Base-by-base conservation (phyloP, 1,139 yeast species). In the Geotrichum histeridarum region DNA sequence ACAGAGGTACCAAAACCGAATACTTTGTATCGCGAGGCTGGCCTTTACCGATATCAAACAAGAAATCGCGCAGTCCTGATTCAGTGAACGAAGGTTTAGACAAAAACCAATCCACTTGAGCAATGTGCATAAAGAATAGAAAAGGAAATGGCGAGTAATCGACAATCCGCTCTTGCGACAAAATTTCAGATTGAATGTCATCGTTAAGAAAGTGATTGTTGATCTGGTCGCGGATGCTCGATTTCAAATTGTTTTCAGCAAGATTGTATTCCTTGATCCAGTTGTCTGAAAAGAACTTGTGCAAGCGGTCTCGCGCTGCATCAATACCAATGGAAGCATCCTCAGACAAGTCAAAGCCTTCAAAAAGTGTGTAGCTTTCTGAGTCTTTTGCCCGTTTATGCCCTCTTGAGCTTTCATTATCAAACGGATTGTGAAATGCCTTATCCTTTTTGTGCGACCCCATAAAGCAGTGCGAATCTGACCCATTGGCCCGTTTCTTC, bases 11-110 rank as follows among this genome's bases (percentile, higher is more conserved):
- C 64, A 86, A 67, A 18, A 86, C 73, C 0, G 94, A 82, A 66
- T 83, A 91, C 52, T 73, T 66, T 0, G 91, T 81, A 59, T 84
- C 86, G 53, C 68, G 66, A 0, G 98, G 97, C 30, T 85, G 78
- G 0, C 95, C 95, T 66, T 89, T 91, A 4, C 98, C 98, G 15
- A 85, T 75, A 17, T 81, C 78, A 64, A 83, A 71, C 35, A 91
- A 67, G 65, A 83, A 90, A 31, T 81, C 72, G 0, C 87, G 78
- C 15, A 87, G 68, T 4, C 78, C 72, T 1, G 73, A 74, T 4
- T 78, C 61, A 0, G 79, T 79, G 64, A 84, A 84, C 1, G 75
- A 67, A 0, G 96, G 89, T 22, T 76, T 72, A 4, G 73, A 69
- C 1, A 90, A 52, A 4, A 72, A 70, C 54, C 88, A 67, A 54